Conservation (phyloP, 768 basidiomycete genomes). For the Xerocomellus amylosporus region DNA sequence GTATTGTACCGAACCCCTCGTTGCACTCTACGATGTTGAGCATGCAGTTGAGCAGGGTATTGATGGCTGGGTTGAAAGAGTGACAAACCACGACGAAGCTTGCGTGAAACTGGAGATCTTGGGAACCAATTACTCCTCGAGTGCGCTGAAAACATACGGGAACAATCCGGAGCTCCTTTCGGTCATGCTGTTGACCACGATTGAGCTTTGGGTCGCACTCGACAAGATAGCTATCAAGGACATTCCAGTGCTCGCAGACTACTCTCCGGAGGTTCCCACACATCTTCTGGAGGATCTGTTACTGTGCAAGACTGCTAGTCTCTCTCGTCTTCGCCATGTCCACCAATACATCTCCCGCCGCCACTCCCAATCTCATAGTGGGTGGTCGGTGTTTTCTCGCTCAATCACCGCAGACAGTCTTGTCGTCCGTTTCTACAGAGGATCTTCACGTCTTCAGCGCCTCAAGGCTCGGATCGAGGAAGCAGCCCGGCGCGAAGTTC, state of each 20-base stretch:
- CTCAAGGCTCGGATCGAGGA: slow-evolving; percentile 33
- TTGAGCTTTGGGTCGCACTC: slow-evolving; percentile 39
- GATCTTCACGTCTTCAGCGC: slow-evolving; percentile 18
- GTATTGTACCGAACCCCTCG: slow-evolving; percentile 1
- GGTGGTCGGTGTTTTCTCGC: slow-evolving; percentile 36
- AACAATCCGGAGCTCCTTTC: slow-evolving; percentile 39
- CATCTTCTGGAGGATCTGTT: slow-evolving; percentile 28
- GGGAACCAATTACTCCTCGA: slow-evolving; percentile 25
- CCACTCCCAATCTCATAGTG: slow-evolving; percentile 5
- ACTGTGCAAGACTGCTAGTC: slow-evolving; percentile 24
- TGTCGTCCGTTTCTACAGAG: slow-evolving; percentile 34
- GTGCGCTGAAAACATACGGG: slow-evolving; percentile 26
- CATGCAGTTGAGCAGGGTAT: slow-evolving; percentile 28
- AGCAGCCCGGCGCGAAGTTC: slow-evolving; percentile 19
- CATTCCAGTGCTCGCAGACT: slow-evolving; percentile 29
- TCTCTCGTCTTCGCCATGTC: slow-evolving; percentile 29
- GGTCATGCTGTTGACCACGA: slow-evolving; percentile 37
- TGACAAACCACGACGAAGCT: neutral
- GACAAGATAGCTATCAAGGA: slow-evolving; percentile 22
- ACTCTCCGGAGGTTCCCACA: slow-evolving; percentile 32
- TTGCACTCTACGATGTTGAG: slow-evolving; percentile 39
- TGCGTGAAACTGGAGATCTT: slow-evolving; percentile 20
- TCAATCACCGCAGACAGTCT: slow-evolving; percentile 23
- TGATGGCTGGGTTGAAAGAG: slow-evolving; percentile 32
- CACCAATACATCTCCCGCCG: slow-evolving; percentile 34